Base-by-base conservation (phyloP, 2,329 filamentous ascomycete genomes). In the Monosporascus cannonballus region DNA sequence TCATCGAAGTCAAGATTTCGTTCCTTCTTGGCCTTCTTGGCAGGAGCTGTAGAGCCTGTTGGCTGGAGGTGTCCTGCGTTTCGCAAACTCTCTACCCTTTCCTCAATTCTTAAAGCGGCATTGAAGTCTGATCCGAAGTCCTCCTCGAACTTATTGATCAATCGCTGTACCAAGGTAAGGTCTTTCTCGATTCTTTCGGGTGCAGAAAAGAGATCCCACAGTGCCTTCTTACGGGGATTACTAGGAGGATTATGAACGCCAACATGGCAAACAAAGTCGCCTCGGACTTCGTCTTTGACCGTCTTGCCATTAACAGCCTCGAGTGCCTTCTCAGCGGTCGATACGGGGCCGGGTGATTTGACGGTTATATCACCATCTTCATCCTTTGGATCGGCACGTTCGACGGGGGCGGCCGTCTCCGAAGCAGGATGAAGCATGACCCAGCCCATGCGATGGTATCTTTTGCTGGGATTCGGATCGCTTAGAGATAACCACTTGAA, bases 301-400 rank as follows among this genome's bases (percentile, higher is more conserved):
- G 91, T 96, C 76, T 99, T 97, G 61, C 92, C 90, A 64, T 99
- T 97, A 62, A 99, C 87, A n/a, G 91, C 90, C 56, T 94, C 90
- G 0, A 96, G 79, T 1, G 93, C 93, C 65, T 89, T 93, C 46
- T 96, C 89, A 0, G 91, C 90, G 2, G 87, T 88, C 2, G 79
- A 79, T 3, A 73, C 61, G 2, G 76, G 72, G 5, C 67, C 71
- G 8, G 69, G 69, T 20, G 79, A 76, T 41, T 81, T 76, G 60
- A 76, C 69, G 46, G 83, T 81, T 15, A 79, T 78, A 51, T 81
- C 80, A 9, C 69, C 73, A 52, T 85, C 80, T 45, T 87, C 86
- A 48, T 90, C 87, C 58, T 87, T 84, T 14, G 81, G 80, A 60
- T 94, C 88, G n/a, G 81, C 78, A 56, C 86, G 80, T 61, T 95